phyloP scores from a whole-genome alignment of 78 protist genomes.

The Dictyostelium discoideum region dicty_2.7 NC_007090.3:4772001-4772500 shows the following conservation, averaged over 20 bases:
- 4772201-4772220: neutral
- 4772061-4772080: conserved; percentile 79
- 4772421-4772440: conserved; percentile 78
- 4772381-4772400: conserved; percentile 84
- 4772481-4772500: conserved; percentile 88
- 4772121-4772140: conserved; percentile 50
- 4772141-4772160: neutral
- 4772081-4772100: conserved; percentile 72
- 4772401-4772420: conserved; percentile 25
- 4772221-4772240: conserved; percentile 69
- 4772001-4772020: conserved; percentile 40
- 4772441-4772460: conserved; percentile 82
- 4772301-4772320: conserved; percentile 37
- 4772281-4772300: conserved; percentile 63
- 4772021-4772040: conserved; percentile 83
- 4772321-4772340: conserved; percentile 55
- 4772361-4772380: conserved; percentile 72
- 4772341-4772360: conserved; percentile 41
- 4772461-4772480: conserved; percentile 86
- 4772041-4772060: conserved; percentile 80
- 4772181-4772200: conserved; percentile 12
- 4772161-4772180: too few species aligned
- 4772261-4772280: conserved; percentile 67
- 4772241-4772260: conserved; percentile 71
- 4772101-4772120: conserved; percentile 85